A percentile compares a stretch with the other conserved stretches of the same genome.
Conservation (phyloP, 23 red algal genomes). For the Cyanidium caldarium region DNA sequence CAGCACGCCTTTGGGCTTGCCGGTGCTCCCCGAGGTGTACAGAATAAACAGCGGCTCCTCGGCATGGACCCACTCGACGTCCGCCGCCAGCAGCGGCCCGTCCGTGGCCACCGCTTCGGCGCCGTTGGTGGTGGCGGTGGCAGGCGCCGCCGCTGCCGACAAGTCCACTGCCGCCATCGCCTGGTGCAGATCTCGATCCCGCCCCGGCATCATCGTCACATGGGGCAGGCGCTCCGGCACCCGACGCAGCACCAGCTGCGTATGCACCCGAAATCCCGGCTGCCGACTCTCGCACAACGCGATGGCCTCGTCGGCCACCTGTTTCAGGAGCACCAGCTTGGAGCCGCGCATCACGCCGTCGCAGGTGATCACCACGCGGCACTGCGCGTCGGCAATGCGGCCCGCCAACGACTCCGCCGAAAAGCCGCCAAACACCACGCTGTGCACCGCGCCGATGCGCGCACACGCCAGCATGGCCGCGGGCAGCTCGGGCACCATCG, state of each 20-base stretch:
- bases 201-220: constrained; percentile 7
- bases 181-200: constrained; percentile 38
- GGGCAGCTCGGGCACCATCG: constrained; percentile 77
- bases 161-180: too few relatives aligned
- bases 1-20: constrained; percentile 83
- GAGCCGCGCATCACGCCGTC: constrained; percentile 47
- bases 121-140: too few relatives aligned
- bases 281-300: constrained; percentile 16
- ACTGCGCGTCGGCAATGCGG: constrained; percentile 36
- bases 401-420: constrained; percentile 71
- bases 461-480: constrained; percentile 91
- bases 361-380: constrained; percentile 42
- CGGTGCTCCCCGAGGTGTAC: constrained; percentile 82
- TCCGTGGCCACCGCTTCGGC: neutral
- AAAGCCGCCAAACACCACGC: constrained; percentile 94
- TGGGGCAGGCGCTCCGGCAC: neutral
- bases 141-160: too few relatives aligned
- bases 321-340: constrained; percentile 63
- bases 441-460: constrained; percentile 92
- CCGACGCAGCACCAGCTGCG: constrained; percentile 7
- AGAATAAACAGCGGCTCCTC: constrained; percentile 93
- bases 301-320: constrained; percentile 56
- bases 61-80: constrained; percentile 77
- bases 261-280: neutral
- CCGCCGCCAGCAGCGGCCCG: neutral